A percentile compares a stretch with the other conserved stretches of the same genome.
phyloP scores from a whole-genome alignment of 371 early-diverging fungal species.

The Rhizomucor pusillus region DNA sequence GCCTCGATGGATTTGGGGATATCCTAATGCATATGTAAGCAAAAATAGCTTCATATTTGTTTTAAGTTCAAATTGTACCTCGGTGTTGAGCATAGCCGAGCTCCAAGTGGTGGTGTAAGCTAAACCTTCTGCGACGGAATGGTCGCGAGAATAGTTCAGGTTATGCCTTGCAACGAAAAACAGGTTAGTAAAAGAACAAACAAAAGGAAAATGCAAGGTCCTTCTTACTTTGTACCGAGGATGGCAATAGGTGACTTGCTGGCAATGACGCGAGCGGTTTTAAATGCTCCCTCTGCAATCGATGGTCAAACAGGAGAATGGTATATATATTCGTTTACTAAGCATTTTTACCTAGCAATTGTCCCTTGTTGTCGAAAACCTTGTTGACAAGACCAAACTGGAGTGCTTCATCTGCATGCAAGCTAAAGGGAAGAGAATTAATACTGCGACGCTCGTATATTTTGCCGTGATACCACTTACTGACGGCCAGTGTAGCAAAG shows the following conservation, averaged over 20 bases:
- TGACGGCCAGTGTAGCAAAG: conserved; percentile 82
- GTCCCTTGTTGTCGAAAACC: conserved; percentile 57
- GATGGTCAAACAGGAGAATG: not conserved
- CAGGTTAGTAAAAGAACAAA: too few relatives aligned
- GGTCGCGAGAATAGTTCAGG: conserved; percentile 89
- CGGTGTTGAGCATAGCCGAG: conserved; percentile 73
- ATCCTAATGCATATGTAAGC: conserved; percentile 31
- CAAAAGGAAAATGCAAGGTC: not conserved
- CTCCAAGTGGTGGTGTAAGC: conserved; percentile 91
- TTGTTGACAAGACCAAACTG: conserved; percentile 75
- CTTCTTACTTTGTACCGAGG: conserved; percentile 81
- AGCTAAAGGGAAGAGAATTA: conserved; percentile 30
- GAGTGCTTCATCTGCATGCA: conserved; percentile 79
- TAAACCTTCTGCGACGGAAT: conserved; percentile 85
- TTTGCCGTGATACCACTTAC: conserved; percentile 22
- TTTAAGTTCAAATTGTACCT: conserved; percentile 35
- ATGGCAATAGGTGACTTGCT: conserved; percentile 89
- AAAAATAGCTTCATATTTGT: not conserved
- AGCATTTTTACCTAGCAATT: conserved; percentile 40
- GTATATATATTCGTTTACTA: not conserved
- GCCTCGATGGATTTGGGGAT: conserved; percentile 56
- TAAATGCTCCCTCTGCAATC: conserved; percentile 59
- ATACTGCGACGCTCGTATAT: not conserved
- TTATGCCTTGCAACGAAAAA: too few relatives aligned
- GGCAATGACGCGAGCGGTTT: conserved; percentile 76